Percentiles rank a stretch among this genome's conserved stretches.
phyloP scores from a whole-genome alignment of 2,329 filamentous ascomycete genomes.

The Endoconidiophora laricicola region DNA sequence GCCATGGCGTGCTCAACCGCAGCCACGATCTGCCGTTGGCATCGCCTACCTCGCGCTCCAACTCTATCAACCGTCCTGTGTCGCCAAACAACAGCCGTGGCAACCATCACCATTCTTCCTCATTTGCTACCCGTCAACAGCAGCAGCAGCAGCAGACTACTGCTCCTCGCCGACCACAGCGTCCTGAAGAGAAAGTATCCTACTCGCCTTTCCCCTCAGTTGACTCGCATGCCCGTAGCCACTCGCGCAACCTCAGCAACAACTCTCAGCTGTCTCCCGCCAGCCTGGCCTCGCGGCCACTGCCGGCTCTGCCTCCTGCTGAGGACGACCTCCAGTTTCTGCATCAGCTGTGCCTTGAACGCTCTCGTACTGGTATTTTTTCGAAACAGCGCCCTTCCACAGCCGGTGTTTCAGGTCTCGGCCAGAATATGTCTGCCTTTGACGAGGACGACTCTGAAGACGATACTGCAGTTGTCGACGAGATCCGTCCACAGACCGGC shows the following conservation, averaged over 20 bases:
- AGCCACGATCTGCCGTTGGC: background rate
- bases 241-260: slow-evolving; percentile 3
- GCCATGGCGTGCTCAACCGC: slow-evolving; percentile 10
- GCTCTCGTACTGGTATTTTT: background rate
- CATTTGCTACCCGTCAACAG: background rate
- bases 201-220: slow-evolving; percentile 9
- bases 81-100: slow-evolving; percentile 1
- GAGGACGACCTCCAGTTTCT: slow-evolving; percentile 10
- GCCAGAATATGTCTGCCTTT: slow-evolving; percentile 9
- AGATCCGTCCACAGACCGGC: background rate
- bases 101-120: slow-evolving; percentile 2
- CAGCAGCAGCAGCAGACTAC: background rate
- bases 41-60: background rate
- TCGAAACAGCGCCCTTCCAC: background rate
- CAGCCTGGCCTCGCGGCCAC: background rate
- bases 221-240: slow-evolving; percentile 1
- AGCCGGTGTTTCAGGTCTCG: background rate
- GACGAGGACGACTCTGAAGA: slow-evolving; percentile 10
- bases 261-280: background rate
- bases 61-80: slow-evolving; percentile 6
- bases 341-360: slow-evolving; percentile 10
- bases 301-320: slow-evolving; percentile 1
- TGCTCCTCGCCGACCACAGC: slow-evolving; percentile 5
- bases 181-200: slow-evolving; percentile 7
- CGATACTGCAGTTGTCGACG: background rate